Evolutionary conservation across 1,139 yeast species (phyloP).

Genomic region (Blastobotrys petasosporus): DNA sequence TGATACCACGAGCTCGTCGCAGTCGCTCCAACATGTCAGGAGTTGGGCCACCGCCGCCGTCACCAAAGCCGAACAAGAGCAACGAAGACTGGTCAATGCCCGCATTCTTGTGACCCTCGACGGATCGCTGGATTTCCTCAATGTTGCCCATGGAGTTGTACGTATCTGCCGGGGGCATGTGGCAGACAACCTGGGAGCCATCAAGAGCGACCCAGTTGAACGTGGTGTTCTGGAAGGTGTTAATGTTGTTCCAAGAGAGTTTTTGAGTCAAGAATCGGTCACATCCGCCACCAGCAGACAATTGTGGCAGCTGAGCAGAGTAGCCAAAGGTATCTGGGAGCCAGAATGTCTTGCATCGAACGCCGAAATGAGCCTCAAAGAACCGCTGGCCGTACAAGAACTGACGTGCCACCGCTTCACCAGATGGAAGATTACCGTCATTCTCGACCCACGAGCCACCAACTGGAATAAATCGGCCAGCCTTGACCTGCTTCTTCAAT

Average conservation of each 20-base stretch:
- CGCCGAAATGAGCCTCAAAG: constrained; percentile 69
- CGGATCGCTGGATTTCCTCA: constrained; percentile 80
- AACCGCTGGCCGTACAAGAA: constrained; percentile 82
- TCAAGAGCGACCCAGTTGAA: constrained; percentile 93
- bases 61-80: constrained; percentile 85
- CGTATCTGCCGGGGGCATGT: constrained; percentile 95
- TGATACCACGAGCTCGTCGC: constrained; percentile 81
- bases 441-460: constrained; percentile 98
- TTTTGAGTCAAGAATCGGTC: constrained; percentile 81
- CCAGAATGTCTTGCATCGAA: constrained; percentile 73
- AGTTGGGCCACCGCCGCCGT: constrained; percentile 98
- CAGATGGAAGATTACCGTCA: constrained; percentile 86
- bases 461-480: constrained; percentile 76
- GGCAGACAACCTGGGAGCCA: constrained; percentile 84
- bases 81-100: constrained; percentile 69
- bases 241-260: constrained; percentile 89
- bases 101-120: constrained; percentile 72
- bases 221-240: constrained; percentile 76
- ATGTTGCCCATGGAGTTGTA: constrained; percentile 88
- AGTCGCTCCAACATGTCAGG: constrained; percentile 87
- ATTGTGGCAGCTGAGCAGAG: constrained; percentile 86
- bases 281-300: constrained; percentile 76
- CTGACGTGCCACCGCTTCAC: constrained; percentile 83
- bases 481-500: constrained; percentile 56
- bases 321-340: constrained; percentile 95